Base-by-base conservation (phyloP, 202 grass and related monocot genomes). In the Saccharum hybrid region DNA sequence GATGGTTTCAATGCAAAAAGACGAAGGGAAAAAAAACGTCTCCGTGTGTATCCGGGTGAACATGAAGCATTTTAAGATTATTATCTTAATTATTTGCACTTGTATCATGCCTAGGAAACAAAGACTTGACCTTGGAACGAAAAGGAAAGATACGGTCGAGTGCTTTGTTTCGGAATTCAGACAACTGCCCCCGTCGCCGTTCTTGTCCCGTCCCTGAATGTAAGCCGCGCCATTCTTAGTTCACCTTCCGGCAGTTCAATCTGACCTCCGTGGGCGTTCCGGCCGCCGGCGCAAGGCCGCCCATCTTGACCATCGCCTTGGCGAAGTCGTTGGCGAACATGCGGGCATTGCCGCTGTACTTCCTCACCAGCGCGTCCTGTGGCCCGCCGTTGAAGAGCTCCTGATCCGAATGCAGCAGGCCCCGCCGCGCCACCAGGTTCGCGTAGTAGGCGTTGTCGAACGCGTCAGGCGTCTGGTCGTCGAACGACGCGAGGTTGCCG, bases 261-360 rank as follows among this genome's bases (percentile, higher is more conserved):
- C 94, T 94, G 59, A 97, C 89, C 84, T 97, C 94, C 80, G 83
- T 80, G 18, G 78, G 83, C 52, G 83, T 83, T 62, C 94, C 92
- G 1, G 86, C 72, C 19, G 88, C 52, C 30, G 94, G 92, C 49
- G 48, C 23, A 21, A 97, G 83, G 19, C 82, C 88, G 1, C 92
- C 94, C 92, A 97, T 92, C 81, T 82, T 97, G 18, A 94, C 87
- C 90, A 97, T 94, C 16, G 90, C 94, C 68, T 81, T 68, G 0
- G 89, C 80, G 19, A 94, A 97, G 66, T 97, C 94, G 15, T 18
- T 67, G 2, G 75, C 54, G 30, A 97, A 97, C 11, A 86, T 82
- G 6, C 61, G 67, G 3, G 39, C 84, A 4, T 94, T 91, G 36
- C 64, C 63, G 45, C 82, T 84, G 66, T 97, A 97, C 60, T 81